Conservation (phyloP, 2,329 filamentous ascomycete species). For the Xylaria sp. region DNA sequence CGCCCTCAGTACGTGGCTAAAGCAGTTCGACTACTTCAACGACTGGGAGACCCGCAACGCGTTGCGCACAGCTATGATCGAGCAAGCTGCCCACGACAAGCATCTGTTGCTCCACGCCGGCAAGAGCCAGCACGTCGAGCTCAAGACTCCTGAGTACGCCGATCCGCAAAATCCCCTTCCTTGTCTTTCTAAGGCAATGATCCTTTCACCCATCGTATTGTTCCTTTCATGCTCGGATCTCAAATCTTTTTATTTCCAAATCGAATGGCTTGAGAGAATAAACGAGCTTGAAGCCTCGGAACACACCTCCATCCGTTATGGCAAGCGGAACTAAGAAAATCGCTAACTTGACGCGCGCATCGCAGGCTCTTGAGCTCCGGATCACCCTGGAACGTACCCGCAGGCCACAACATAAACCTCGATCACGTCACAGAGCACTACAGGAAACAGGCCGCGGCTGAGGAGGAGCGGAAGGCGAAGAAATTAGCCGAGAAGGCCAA, state of each 20-base stretch:
- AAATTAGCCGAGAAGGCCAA: conserved; percentile 54
- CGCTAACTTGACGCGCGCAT: conserved; percentile 26
- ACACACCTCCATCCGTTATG: background rate
- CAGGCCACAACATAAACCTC: conserved; percentile 65
- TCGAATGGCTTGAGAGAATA: background rate
- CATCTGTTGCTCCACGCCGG: conserved; percentile 63
- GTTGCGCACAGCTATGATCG: conserved; percentile 62
- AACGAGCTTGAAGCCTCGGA: background rate
- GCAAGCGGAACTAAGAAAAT: background rate
- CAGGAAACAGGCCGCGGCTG: conserved; percentile 63
- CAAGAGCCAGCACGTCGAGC: conserved; percentile 61
- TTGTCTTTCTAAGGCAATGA: background rate
- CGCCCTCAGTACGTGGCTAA: conserved; percentile 58
- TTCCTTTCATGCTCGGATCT: background rate
- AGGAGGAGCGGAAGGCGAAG: conserved; percentile 66
- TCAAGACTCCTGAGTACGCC: conserved; percentile 69
- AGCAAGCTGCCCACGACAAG: conserved; percentile 69
- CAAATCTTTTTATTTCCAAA: background rate
- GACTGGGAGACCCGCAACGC: conserved; percentile 65
- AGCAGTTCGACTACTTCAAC: conserved; percentile 59
- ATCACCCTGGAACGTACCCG: conserved; percentile 64
- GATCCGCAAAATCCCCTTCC: background rate
- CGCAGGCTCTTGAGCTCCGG: conserved; percentile 62
- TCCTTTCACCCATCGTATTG: background rate
- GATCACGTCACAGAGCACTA: conserved; percentile 69